Evolutionary conservation across 345 rosid species (phyloP), one percentile per base, ranked within the genome.

Genomic region (Triadica sebifera): DNA sequence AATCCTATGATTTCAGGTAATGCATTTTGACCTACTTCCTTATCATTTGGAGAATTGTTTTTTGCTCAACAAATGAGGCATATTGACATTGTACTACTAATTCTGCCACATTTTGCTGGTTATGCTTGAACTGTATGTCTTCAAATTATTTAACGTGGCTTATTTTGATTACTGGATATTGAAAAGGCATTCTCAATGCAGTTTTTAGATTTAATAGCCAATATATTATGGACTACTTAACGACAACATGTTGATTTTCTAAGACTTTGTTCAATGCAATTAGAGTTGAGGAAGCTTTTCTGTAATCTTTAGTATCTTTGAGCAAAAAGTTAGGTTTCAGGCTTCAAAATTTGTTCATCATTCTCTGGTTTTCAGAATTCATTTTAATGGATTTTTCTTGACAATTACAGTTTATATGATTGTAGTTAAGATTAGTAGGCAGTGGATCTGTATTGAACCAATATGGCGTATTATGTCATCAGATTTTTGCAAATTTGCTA

Each of bases 1-100:
- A 65, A 59, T 15, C 56, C 45, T 60, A 56, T 70, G 38, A 19
- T 67, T 72, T 75, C 86, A 81, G 93, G 93, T 87, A 81, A 57
- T 67, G 57, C 41, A 71, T 37, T 5, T 64, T 63, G 63, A 61
- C 12, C 39, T 37, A 59, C 56, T 51, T 13, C 34, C 69, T 53
- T 75, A 22, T 58, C 29, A 43, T 16, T 70, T 39, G 12, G 13
- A 17, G 9, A 37, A 13, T 65, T 65, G 39, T 29, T 49, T 17
- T 66, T 70, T 70, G 73, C 37, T 63, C 2, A 20, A 11, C 46
- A 50, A 24, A 22, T 47, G 56, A 45, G 43, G 15, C 25, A 9
- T n/a, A 24, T 57, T 67, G 66, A 41, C 39, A 37, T 38, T 63
- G 15, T 67, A 4, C 49, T 19, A 8, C 16, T n/a, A 25, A 37